Evolutionary conservation across 225 moss, liverwort and hornwort species (phyloP).

Genomic region (Physcomitrellopsis africana): DNA sequence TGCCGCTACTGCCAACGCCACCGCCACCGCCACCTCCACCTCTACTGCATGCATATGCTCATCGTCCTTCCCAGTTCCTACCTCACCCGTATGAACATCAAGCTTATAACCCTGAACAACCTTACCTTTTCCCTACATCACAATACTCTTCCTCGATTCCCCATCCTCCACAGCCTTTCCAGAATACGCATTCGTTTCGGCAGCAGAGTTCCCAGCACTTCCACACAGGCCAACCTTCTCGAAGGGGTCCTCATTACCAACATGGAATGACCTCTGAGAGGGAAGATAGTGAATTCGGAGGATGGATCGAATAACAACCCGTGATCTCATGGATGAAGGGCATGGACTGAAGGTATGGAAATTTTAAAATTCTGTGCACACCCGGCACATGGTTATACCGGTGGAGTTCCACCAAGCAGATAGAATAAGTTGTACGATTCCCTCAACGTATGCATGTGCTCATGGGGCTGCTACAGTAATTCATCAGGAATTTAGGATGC

Average conservation of each 20-base stretch:
- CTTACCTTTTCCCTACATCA: background rate
- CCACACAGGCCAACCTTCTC: background rate
- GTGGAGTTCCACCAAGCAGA: too few species aligned
- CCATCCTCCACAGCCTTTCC: background rate
- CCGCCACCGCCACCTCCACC: background rate
- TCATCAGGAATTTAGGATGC: too few species aligned
- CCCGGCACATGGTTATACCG: too few species aligned
- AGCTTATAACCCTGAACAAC: background rate
- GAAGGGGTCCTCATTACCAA: background rate
- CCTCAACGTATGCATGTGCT: too few species aligned
- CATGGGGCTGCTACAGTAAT: too few species aligned
- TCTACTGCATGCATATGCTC: background rate
- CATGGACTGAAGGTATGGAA: too few species aligned
- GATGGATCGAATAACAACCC: conserved; percentile 18
- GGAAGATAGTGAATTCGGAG: conserved; percentile 2
- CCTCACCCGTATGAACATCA: background rate
- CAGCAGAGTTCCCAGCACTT: conserved; percentile 8
- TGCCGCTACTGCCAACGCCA: too few species aligned
- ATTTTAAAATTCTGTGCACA: too few species aligned
- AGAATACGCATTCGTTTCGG: background rate
- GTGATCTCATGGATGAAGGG: background rate
- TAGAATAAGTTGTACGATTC: too few species aligned
- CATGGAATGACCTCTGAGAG: background rate
- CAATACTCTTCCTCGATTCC: background rate
- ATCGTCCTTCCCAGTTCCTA: background rate